Percentiles rank a stretch among this genome's conserved stretches.
These are phyloP conservation scores for Annona cherimola DNA, from an alignment of 164 flowering plant genomes.

Conservation along the genomic window DNA sequence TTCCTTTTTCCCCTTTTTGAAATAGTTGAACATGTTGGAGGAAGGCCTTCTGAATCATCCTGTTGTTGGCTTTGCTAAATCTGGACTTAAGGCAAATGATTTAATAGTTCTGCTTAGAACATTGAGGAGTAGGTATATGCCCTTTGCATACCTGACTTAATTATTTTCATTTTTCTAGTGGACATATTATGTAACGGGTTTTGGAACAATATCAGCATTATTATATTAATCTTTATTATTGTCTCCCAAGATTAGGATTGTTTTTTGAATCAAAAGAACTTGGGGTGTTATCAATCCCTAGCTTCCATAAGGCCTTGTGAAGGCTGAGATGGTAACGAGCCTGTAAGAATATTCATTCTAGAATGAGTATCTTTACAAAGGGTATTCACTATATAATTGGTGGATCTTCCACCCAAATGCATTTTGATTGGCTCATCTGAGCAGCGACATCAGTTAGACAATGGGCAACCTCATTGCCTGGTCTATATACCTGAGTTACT, in stretches of 20 bases:
- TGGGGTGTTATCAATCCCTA: no score
- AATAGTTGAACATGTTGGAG: slow-evolving; percentile 83
- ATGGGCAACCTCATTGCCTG: no score
- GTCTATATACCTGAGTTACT: no score
- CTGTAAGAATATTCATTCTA: no score
- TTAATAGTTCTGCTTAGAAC: slow-evolving; percentile 68
- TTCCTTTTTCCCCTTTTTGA: slow-evolving; percentile 11
- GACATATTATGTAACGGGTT: background rate
- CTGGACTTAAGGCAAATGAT: slow-evolving; percentile 72
- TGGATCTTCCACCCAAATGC: no score
- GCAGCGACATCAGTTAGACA: no score
- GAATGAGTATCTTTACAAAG: no score
- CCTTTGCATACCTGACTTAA: background rate
- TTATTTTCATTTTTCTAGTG: background rate
- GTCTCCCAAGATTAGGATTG: background rate
- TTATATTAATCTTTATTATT: background rate
- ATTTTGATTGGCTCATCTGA: no score
- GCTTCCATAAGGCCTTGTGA: no score
- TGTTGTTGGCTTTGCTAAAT: slow-evolving; percentile 85
- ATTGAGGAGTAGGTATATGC: slow-evolving; percentile 87
- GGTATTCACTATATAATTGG: no score
- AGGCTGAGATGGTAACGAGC: no score
- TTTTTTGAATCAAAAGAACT: no score
- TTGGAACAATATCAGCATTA: background rate
- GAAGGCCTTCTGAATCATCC: slow-evolving; percentile 96